Evolutionary conservation across 1,284 basidiomycete species (phyloP).

Genomic region (Cryptococcus neoformans): DNA sequence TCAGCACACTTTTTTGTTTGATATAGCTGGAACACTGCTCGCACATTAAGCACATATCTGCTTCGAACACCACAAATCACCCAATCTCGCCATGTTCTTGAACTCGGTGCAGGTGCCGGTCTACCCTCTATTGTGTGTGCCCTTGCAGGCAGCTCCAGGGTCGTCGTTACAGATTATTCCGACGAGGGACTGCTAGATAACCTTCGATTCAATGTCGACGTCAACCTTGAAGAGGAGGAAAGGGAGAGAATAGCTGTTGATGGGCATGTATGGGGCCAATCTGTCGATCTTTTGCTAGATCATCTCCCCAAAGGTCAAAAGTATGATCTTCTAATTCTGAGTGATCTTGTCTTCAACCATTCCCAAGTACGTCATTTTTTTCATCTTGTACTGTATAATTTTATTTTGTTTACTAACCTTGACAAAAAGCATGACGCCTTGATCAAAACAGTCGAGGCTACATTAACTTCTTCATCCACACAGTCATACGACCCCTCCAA

Average conservation of each 20-base stretch:
- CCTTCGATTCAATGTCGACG: conserved; percentile 64
- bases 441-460: conserved; percentile 66
- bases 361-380: conserved; percentile 32
- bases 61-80: conserved; percentile 51
- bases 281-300: conserved; percentile 58
- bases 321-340: conserved; percentile 83
- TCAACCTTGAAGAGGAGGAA: conserved; percentile 55
- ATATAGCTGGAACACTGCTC: conserved; percentile 80
- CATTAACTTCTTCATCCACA: conserved; percentile 48
- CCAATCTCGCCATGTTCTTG: conserved; percentile 60
- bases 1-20: background rate
- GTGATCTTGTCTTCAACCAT: conserved; percentile 65
- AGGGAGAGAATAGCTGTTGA: conserved; percentile 52
- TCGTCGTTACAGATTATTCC: conserved; percentile 87
- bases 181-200: conserved; percentile 77
- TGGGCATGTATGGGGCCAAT: conserved; percentile 88
- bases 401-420: background rate
- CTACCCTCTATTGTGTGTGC: conserved; percentile 74
- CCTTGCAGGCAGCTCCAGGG: conserved; percentile 60
- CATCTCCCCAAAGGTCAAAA: conserved; percentile 35
- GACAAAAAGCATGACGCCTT: conserved; percentile 66
- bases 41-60: conserved; percentile 69
- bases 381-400: background rate
- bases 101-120: conserved; percentile 90
- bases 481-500: conserved; percentile 10